Conservation (phyloP, 2,329 filamentous ascomycete species). For the Capronia coronata region DNA sequence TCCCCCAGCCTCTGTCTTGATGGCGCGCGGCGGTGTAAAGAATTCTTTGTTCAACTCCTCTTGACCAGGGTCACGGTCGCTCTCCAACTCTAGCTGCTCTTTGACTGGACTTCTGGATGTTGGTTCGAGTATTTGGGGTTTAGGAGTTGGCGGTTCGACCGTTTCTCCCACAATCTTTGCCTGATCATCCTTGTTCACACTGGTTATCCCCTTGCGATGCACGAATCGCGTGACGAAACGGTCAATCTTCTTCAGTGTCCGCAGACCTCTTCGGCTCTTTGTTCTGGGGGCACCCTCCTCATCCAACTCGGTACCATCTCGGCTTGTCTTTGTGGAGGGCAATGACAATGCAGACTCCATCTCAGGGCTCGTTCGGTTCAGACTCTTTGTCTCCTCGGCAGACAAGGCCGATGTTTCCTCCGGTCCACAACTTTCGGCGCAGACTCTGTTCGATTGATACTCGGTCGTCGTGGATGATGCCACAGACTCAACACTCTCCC, state of each 20-base stretch:
- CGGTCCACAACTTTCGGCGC: neutral
- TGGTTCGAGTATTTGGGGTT: neutral
- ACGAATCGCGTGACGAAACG: neutral
- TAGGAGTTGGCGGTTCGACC: neutral
- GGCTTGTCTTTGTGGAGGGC: neutral
- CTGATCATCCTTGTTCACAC: neutral
- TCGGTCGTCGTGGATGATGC: neutral
- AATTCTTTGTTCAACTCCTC: slow-evolving; percentile 9
- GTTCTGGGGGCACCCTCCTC: neutral
- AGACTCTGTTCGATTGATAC: neutral
- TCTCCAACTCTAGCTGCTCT: slow-evolving; percentile 5
- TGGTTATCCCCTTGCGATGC: slow-evolving; percentile 1
- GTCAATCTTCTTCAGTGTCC: neutral
- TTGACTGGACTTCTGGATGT: slow-evolving; percentile 4
- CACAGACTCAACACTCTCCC: neutral
- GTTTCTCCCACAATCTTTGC: too few relatives aligned
- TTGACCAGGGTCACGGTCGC: slow-evolving; percentile 1
- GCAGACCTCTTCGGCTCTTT: neutral
- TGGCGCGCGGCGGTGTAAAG: slow-evolving; percentile 2
- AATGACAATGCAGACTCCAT: neutral
- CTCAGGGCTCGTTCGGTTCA: too few relatives aligned
- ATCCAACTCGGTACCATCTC: neutral
- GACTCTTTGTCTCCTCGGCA: too few relatives aligned
- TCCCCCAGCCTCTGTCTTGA: neutral
- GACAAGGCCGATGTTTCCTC: neutral